Evolutionary conservation across 257 asterid species (phyloP), one percentile per base, ranked within the genome.

Genomic region (Forsythia suspensa): DNA sequence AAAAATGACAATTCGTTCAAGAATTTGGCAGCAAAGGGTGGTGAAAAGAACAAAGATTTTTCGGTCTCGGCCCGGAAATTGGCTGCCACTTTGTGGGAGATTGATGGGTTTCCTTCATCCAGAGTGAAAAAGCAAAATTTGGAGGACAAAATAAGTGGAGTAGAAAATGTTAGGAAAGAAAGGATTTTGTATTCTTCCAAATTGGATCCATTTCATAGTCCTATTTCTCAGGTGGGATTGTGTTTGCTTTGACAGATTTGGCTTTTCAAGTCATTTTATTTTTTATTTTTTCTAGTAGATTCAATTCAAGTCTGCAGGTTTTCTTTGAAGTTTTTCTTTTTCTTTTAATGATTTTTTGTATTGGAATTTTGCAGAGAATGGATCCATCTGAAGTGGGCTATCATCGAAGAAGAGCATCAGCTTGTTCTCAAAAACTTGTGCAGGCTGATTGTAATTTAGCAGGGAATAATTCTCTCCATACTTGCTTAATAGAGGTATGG

Each of bases 81-180:
- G 81, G 96, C 91, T 59, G 97, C 98, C 73, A 87, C 92, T 80
- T 82, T 91, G 68, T 95, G 98, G 98, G 98, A 90, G 88, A 88
- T 88, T 70, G 87, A 94, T 85, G 92, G 86, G 11, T 80, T 91
- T 87, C 78, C 86, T 80, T 79, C 92, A 8, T 82, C 93, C 29
- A 86, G 89, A 82, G 76, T 70, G 77, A 90, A 81, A 72, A 84
- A 85, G 76, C 86, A 83, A 15, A 59, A 55, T 84, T 42, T 87
- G 85, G 91, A 86, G 40, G 89, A 86, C 43, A 80, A 38, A 43
- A 77, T 71, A 34, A 86, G 82, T 84, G 97, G 83, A 77, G 79
- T 72, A 43, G 92, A 84, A 82, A 65, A 77, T 83, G 78, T 72
- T 69, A 86, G 85, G 18, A 85, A 81, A 77, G 86, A 87, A 8